A percentile compares a stretch with the other conserved stretches of the same genome.
These are phyloP conservation scores for Amanita pseudoporphyria DNA, from an alignment of 768 basidiomycete species.

Conservation along the genomic window DNA sequence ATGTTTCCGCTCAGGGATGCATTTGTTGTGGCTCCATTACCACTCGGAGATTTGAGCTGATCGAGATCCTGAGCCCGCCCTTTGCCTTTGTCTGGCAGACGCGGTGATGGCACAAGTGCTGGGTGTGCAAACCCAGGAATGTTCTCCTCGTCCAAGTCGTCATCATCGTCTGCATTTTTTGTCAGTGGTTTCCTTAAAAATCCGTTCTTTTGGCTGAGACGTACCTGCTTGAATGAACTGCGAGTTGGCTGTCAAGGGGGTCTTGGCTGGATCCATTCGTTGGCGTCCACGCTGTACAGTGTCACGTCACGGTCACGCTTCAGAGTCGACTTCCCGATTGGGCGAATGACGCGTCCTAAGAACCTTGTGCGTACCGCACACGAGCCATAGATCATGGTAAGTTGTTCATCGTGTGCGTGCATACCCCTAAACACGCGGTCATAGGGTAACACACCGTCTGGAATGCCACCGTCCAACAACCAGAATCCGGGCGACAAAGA, in stretches of 20 bases:
- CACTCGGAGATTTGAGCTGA: constrained; percentile 36
- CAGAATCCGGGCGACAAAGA: constrained; percentile 35
- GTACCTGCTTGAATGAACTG: constrained; percentile 77
- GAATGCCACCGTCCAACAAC: constrained; percentile 31
- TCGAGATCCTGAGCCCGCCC: constrained; percentile 49
- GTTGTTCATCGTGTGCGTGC: background rate
- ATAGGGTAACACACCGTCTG: constrained; percentile 74
- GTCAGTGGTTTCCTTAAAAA: background rate
- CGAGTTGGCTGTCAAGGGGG: constrained; percentile 52
- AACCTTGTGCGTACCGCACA: background rate
- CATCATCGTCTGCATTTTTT: constrained; percentile 51
- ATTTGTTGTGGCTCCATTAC: constrained; percentile 20
- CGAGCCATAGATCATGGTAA: constrained; percentile 18
- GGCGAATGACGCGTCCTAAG: constrained; percentile 44
- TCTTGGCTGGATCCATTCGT: constrained; percentile 33
- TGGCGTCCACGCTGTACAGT: constrained; percentile 18
- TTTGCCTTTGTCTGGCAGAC: constrained; percentile 57
- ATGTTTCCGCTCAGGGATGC: constrained; percentile 63
- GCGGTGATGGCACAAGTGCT: constrained; percentile 30
- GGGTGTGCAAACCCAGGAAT: constrained; percentile 77
- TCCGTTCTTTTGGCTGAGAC: background rate
- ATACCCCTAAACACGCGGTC: background rate
- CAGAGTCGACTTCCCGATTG: constrained; percentile 25
- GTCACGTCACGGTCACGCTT: constrained; percentile 12
- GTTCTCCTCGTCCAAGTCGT: constrained; percentile 73